Evolutionary conservation across 768 basidiomycete genomes (phyloP).

Genomic region (Mycena epipterygia): DNA sequence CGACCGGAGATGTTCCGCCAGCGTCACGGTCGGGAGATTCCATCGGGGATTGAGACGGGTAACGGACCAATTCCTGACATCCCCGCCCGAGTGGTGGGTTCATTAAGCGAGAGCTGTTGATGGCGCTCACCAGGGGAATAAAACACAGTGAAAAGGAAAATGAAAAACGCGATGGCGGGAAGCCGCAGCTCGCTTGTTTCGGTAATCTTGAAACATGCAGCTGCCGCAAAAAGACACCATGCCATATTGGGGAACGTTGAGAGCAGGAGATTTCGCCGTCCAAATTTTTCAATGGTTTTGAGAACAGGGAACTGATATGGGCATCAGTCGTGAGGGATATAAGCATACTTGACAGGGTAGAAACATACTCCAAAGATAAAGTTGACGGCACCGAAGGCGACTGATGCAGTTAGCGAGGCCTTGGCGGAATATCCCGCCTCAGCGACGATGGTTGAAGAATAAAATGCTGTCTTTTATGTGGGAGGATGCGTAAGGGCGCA

Average conservation of each 20-base stretch:
- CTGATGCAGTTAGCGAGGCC: background rate
- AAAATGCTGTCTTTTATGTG: background rate
- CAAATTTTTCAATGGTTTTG: background rate
- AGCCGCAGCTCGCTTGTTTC: background rate
- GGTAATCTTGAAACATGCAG: background rate
- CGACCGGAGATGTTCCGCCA: too few species aligned
- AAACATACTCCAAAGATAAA: background rate
- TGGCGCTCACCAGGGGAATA: background rate
- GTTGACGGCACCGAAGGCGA: background rate
- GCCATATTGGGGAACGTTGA: background rate
- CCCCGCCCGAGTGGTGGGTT: too few species aligned
- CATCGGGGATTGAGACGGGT: too few species aligned
- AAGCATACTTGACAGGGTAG: background rate
- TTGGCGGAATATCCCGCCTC: background rate
- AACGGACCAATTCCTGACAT: too few species aligned
- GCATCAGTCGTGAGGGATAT: too few species aligned
- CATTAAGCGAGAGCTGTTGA: too few species aligned
- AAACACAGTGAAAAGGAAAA: background rate
- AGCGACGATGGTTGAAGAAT: background rate
- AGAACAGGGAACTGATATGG: background rate
- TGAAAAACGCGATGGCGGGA: background rate
- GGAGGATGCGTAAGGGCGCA: background rate
- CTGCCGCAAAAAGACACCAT: background rate
- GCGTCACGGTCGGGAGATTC: too few species aligned
- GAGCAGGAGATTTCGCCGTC: background rate